phyloP scores from a whole-genome alignment of 768 basidiomycete genomes.

The Termitomyces sp. region DNA sequence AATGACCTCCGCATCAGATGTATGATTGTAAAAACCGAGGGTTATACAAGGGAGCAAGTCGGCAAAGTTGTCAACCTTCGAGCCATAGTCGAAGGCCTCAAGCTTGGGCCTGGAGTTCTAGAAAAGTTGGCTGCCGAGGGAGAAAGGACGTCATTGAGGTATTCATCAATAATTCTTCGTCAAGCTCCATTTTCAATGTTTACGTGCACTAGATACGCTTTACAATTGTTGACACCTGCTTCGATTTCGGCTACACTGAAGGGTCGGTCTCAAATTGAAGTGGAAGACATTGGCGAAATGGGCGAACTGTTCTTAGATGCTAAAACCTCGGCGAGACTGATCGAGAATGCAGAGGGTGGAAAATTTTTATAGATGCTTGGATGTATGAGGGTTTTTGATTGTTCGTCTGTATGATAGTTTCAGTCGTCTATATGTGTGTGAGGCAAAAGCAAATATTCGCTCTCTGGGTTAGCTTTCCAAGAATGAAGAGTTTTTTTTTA shows the following conservation, averaged over 20 bases:
- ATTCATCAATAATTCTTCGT: background rate
- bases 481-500: too few species aligned
- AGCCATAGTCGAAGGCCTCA: conserved; percentile 82
- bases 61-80: conserved; percentile 82
- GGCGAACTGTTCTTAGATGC: conserved; percentile 94
- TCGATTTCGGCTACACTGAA: conserved; percentile 77
- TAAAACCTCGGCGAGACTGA: conserved; percentile 65
- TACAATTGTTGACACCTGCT: conserved; percentile 88
- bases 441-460: background rate
- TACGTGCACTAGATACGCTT: conserved; percentile 59
- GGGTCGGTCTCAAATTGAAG: conserved; percentile 75
- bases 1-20: conserved; percentile 41
- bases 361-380: conserved; percentile 11
- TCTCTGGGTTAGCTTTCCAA: background rate
- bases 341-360: conserved; percentile 33
- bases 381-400: background rate
- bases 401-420: conserved; percentile 2
- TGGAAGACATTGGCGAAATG: conserved; percentile 92
- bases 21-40: conserved; percentile 91
- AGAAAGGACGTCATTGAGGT: conserved; percentile 78
- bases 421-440: background rate
- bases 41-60: conserved; percentile 80
- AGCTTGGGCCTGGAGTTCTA: conserved; percentile 68
- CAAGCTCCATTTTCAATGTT: background rate
- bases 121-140: conserved; percentile 81